Percentiles rank a stretch among this genome's conserved stretches.
Conservation (phyloP, 2,329 filamentous ascomycete species). For the Grosmannia penicillata region DNA sequence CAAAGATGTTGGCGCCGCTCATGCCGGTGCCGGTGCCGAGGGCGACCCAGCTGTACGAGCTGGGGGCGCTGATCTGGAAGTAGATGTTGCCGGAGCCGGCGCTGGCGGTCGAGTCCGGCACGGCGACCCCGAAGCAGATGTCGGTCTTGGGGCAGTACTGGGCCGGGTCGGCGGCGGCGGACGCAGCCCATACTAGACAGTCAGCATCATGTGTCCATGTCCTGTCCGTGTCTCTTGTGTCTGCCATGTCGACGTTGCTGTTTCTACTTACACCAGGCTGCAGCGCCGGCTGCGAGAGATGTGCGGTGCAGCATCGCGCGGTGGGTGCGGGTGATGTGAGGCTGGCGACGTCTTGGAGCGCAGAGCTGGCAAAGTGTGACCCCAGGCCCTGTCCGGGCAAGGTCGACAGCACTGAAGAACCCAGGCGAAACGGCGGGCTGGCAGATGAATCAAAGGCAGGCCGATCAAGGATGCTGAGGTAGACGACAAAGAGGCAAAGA, state of each 20-base stretch:
- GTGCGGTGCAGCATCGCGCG: not conserved
- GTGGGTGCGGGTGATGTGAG: not conserved
- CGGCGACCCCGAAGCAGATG: conserved; percentile 41
- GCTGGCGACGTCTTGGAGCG: not conserved
- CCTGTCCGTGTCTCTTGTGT: too few relatives aligned
- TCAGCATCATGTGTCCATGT: not conserved
- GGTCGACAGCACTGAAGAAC: too few relatives aligned
- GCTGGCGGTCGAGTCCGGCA: conserved; percentile 33
- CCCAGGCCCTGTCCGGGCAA: too few relatives aligned
- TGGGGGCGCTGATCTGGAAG: conserved; percentile 43
- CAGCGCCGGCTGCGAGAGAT: not conserved
- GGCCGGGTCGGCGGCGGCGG: conserved; percentile 1
- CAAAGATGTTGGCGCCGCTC: conserved; percentile 43
- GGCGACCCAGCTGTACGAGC: conserved; percentile 38
- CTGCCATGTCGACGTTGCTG: too few relatives aligned
- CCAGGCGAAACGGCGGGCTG: too few relatives aligned
- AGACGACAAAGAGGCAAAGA: too few relatives aligned
- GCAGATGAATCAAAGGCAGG: too few relatives aligned
- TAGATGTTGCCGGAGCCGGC: conserved; percentile 40
- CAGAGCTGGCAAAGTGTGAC: too few relatives aligned
- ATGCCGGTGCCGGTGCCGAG: conserved; percentile 42
- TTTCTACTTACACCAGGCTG: not conserved
- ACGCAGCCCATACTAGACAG: conserved; percentile 3
- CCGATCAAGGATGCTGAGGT: too few relatives aligned
- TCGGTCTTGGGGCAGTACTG: conserved; percentile 23